Conservation (phyloP, 345 rosid genomes). For the Acer campestre region DNA sequence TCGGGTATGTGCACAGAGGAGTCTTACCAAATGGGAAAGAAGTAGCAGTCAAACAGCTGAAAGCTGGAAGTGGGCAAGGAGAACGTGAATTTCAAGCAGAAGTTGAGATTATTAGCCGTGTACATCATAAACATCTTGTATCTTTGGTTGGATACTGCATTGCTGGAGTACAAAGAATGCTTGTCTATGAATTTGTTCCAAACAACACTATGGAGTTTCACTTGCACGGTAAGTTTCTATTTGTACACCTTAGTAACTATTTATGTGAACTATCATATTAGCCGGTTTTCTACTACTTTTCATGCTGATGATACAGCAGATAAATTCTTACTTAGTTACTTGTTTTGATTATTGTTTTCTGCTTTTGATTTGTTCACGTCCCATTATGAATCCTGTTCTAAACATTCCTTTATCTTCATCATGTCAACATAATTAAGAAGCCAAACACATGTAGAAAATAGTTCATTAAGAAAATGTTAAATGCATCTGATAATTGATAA, state of each 20-base stretch:
- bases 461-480: background rate
- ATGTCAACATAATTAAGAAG: background rate
- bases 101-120: conserved; percentile 69
- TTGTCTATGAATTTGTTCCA: conserved; percentile 73
- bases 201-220: conserved; percentile 67
- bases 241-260: background rate
- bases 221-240: conserved; percentile 51
- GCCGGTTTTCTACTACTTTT: background rate
- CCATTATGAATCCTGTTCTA: background rate
- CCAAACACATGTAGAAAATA: background rate
- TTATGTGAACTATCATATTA: background rate
- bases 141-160: conserved; percentile 74
- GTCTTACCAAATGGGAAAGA: conserved; percentile 62
- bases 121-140: conserved; percentile 72
- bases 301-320: background rate
- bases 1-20: conserved; percentile 72
- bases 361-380: background rate
- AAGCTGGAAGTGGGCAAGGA: conserved; percentile 66
- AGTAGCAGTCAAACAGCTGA: conserved; percentile 68
- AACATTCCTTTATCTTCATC: no score
- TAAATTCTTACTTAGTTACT: background rate
- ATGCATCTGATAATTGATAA: background rate
- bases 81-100: conserved; percentile 73
- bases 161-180: conserved; percentile 51
- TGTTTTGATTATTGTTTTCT: background rate